Evolutionary conservation across 73 alveolate genomes (phyloP), one percentile per base, ranked within the genome.

Genomic region (Loxodes magnus): DNA sequence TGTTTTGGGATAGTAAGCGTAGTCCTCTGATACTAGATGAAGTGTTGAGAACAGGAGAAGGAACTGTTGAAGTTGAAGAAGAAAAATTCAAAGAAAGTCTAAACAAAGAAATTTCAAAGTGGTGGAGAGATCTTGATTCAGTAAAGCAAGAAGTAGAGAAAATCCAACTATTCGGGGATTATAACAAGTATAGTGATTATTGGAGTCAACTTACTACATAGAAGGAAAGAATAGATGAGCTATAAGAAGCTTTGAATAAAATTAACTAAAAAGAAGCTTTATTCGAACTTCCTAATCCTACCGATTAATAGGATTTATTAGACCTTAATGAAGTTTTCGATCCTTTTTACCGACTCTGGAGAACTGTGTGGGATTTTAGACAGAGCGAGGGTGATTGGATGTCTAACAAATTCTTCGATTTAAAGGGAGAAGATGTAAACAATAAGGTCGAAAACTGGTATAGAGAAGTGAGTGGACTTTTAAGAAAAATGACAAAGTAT

Each of bases 221-320:
- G n/a, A n/a, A n/a, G n/a, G n/a, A n/a, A n/a, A n/a, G n/a, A n/a
- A n/a, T n/a, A n/a, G n/a, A n/a, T n/a, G n/a, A n/a, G n/a, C n/a
- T n/a, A n/a, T n/a, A n/a, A n/a, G n/a, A n/a, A n/a, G n/a, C n/a
- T n/a, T n/a, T n/a, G n/a, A n/a, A n/a, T n/a, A n/a, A n/a, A n/a
- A n/a, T 85, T 49, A 80, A 85, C 58, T 91, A 85, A 23, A 68
- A 93, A 69, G 96, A 85, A 43, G 61, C 63, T 12, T 28, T 80
- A 24, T 80, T 85, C 29, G 64, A 65, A 24, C 59, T 44, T 43
- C 62, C 71, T 23, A 50, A 43, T 25, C 19, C 82, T 37, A 17
- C 79, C 16, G 84, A 88, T 64, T 28, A 79, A 85, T 42, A 82
- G 15, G 90, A 79, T 9, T 67, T 85, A 15, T 77, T 69, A 5